Percentiles rank a stretch among this genome's conserved stretches.
Evolutionary conservation across 306 rosid genomes (phyloP).

Genomic region (Ammopiptanthus mongolicus): DNA sequence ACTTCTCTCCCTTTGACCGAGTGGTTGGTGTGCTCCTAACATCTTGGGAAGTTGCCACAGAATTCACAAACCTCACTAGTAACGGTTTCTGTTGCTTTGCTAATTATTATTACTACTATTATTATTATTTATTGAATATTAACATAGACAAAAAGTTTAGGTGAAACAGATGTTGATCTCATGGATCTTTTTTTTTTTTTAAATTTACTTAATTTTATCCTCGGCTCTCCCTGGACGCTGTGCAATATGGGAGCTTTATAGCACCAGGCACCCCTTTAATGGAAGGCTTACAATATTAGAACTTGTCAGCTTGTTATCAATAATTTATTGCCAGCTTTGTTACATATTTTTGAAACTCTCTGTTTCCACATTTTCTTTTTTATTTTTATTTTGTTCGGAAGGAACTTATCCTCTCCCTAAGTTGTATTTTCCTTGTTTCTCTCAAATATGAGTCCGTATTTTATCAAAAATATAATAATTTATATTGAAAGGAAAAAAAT

Average conservation of each 20-base stretch:
- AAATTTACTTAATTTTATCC: not conserved
- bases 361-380: too few species aligned
- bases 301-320: too few species aligned
- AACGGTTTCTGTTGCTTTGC: not conserved
- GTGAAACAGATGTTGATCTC: not conserved
- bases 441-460: too few species aligned
- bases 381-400: too few species aligned
- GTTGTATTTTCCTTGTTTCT: too few species aligned
- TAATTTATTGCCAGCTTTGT: too few species aligned
- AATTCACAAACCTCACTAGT: not conserved
- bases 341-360: too few species aligned
- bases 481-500: too few species aligned
- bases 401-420: too few species aligned
- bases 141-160: not conserved
- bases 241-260: not conserved
- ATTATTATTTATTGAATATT: not conserved
- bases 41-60: not conserved
- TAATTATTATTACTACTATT: not conserved
- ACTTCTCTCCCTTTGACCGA: conserved; percentile 7
- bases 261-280: not conserved
- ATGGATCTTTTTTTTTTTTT: not conserved
- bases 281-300: too few species aligned
- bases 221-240: not conserved
- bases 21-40: not conserved
- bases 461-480: too few species aligned